Conservation (phyloP, 352 stramenopile species). For the Phytophthora chlamydospora region DNA sequence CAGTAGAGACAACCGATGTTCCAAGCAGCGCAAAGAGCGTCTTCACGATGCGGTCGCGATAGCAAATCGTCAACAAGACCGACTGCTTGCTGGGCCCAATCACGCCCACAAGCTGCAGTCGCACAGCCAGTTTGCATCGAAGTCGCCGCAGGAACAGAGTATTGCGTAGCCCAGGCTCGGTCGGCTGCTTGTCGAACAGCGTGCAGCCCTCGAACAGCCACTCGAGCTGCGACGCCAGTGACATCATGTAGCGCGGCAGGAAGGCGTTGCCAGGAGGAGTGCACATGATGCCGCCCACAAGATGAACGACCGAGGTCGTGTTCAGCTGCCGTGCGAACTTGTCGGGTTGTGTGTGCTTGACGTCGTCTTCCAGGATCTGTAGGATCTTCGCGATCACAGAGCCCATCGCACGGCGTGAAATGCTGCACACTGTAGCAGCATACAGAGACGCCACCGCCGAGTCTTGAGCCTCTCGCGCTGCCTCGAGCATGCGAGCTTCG, state of each 20-base stretch:
- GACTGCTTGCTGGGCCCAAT: slow-evolving; percentile 79
- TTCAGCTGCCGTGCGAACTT: slow-evolving; percentile 74
- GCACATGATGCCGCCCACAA: slow-evolving; percentile 81
- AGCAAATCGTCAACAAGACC: slow-evolving; percentile 74
- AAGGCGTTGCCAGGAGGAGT: slow-evolving; percentile 69
- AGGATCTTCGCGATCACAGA: slow-evolving; percentile 85
- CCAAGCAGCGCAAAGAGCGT: slow-evolving; percentile 79
- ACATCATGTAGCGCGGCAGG: slow-evolving; percentile 89
- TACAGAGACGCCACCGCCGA: slow-evolving; percentile 79
- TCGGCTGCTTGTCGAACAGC: slow-evolving; percentile 50
- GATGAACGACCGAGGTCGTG: slow-evolving; percentile 68
- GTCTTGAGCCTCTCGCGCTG: slow-evolving; percentile 66
- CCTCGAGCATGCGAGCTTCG: slow-evolving; percentile 60
- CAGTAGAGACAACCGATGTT: slow-evolving; percentile 66
- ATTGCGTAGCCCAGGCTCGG: slow-evolving; percentile 19
- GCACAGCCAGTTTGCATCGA: slow-evolving; percentile 76
- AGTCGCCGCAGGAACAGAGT: slow-evolving; percentile 56
- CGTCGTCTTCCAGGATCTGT: slow-evolving; percentile 84
- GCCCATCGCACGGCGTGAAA: slow-evolving; percentile 77
- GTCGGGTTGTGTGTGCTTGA: slow-evolving; percentile 61
- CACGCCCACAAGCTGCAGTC: slow-evolving; percentile 78
- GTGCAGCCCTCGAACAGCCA: slow-evolving; percentile 70
- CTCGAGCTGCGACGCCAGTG: slow-evolving; percentile 76
- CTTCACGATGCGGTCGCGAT: slow-evolving; percentile 86
- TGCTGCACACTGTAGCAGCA: slow-evolving; percentile 79